Evolutionary conservation across 768 basidiomycete genomes (phyloP).

Genomic region (Podaxis sp.): DNA sequence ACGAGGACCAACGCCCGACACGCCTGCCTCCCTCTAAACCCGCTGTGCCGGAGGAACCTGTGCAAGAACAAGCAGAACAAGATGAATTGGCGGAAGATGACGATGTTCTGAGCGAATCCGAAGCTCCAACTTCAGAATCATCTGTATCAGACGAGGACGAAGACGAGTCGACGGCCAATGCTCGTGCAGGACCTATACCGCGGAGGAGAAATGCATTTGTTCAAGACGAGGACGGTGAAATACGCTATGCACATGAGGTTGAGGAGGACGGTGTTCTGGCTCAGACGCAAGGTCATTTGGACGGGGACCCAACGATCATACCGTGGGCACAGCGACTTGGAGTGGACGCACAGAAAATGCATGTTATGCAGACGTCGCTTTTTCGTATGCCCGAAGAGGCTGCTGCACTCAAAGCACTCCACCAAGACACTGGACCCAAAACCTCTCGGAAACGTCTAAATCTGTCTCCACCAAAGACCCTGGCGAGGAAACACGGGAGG

Average conservation of each 20-base stretch:
- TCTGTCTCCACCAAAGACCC: slow-evolving; percentile 30
- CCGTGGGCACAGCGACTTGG: slow-evolving; percentile 73
- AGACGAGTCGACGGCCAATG: slow-evolving; percentile 32
- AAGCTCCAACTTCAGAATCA: slow-evolving; percentile 30
- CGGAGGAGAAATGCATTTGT: slow-evolving; percentile 41
- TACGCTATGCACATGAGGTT: slow-evolving; percentile 40
- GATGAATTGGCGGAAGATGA: slow-evolving; percentile 24
- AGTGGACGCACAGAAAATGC: slow-evolving; percentile 83
- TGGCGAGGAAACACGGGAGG: slow-evolving; percentile 69
- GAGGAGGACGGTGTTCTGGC: slow-evolving; percentile 35
- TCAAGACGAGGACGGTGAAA: slow-evolving; percentile 52
- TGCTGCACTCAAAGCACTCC: slow-evolving; percentile 54
- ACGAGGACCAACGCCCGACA: slow-evolving; percentile 22
- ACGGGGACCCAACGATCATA: slow-evolving; percentile 46
- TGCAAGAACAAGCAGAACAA: slow-evolving; percentile 25
- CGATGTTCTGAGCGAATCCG: slow-evolving; percentile 30
- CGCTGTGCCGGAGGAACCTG: slow-evolving; percentile 17
- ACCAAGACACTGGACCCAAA: slow-evolving; percentile 29
- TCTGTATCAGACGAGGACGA: slow-evolving; percentile 47
- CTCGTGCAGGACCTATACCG: slow-evolving; percentile 17
- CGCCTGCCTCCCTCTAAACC: slow-evolving; percentile 11
- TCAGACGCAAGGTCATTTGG: slow-evolving; percentile 22
- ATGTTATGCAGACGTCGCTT: slow-evolving; percentile 89
- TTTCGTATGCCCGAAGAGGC: slow-evolving; percentile 77
- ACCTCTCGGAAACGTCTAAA: slow-evolving; percentile 26